Evolutionary conservation across 139 green algal species (phyloP), one percentile per base, ranked within the genome.

Genomic region (Haematococcus sp.): DNA sequence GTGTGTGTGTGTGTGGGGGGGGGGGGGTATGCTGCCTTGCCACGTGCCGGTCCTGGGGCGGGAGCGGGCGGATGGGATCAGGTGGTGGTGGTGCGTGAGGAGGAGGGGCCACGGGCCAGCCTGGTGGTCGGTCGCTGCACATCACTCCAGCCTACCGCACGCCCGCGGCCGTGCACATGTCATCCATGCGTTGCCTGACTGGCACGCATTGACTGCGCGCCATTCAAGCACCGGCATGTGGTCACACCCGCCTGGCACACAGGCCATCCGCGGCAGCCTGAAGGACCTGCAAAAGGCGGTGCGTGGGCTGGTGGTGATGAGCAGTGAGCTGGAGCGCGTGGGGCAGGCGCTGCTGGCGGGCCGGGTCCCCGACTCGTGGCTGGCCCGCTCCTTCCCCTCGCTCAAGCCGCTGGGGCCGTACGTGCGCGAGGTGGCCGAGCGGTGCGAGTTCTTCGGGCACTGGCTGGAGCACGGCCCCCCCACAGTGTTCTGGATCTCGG

Each of bases 331-430:
- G 43, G 89, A 95, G 40, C 33, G 16, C 0, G 68, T 83, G 17
- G 78, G 52, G 4, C 46, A 61, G 0, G 59, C 73, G 0, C 65
- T 93, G 68, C 77, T 86, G 51, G 74, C 84, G 25, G 81, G 89
- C 72, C 90, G 90, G 75, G 84, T 95, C 49, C 91, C 91, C 1
- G 82, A 83, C 28, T 63, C 89, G 71, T 95, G 91, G 91, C 79
- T 92, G 61, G 70, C 63, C 16, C 78, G 81, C 22, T 90, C 81
- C 43, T 95, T 93, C 73, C 91, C 91, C 2, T 84, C 59, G 25
- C 76, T 92, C 25, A 94, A 95, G 77, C 84, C 89, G 2, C 64
- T 95, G 71, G 86, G 80, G 0, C 46, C 76, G 5, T 95, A 95
- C 65, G 74, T 95, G 9, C 82, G 75, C 11, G 91, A 95, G 76